Percentiles rank a stretch among this genome's conserved stretches.
These are phyloP conservation scores for Besnoitia besnoiti DNA, from an alignment of 169 alveolate genomes.

Conservation along the genomic window DNA sequence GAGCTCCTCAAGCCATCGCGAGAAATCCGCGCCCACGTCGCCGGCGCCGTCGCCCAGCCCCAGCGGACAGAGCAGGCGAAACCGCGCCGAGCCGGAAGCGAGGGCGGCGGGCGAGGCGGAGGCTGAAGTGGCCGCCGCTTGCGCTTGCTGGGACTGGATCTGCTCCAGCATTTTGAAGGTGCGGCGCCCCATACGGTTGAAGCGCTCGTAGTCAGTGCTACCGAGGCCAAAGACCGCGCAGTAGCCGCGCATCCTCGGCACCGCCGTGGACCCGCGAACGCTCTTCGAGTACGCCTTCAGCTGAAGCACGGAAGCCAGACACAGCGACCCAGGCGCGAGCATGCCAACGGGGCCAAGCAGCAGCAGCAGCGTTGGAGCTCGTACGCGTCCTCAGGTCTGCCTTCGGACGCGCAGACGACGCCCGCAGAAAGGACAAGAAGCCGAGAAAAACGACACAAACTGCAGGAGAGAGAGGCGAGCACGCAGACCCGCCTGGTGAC, in stretches of 20 bases:
- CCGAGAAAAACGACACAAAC: too few species aligned
- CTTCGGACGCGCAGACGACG: too few species aligned
- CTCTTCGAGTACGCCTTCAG: background rate
- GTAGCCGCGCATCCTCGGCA: background rate
- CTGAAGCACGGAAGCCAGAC: too few species aligned
- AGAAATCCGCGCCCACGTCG: conserved; percentile 79
- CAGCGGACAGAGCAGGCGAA: background rate
- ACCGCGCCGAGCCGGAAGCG: background rate
- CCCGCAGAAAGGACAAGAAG: too few species aligned
- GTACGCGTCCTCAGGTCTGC: too few species aligned
- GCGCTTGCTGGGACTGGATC: background rate
- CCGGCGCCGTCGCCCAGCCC: conserved; percentile 78
- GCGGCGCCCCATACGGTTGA: conserved; percentile 33
- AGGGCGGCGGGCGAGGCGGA: background rate
- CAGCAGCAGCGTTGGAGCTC: too few species aligned
- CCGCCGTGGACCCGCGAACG: background rate
- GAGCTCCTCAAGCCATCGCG: conserved; percentile 71
- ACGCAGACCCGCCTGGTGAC: background rate
- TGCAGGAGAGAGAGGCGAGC: background rate
- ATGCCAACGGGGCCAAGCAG: too few species aligned
- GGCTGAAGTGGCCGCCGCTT: background rate
- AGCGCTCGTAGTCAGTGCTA: conserved; percentile 30
- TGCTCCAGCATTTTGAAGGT: background rate
- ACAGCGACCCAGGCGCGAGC: too few species aligned
- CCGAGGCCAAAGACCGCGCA: conserved; percentile 58